Conservation (phyloP, 2,329 filamentous ascomycete species). For the Myotisia sp. region DNA sequence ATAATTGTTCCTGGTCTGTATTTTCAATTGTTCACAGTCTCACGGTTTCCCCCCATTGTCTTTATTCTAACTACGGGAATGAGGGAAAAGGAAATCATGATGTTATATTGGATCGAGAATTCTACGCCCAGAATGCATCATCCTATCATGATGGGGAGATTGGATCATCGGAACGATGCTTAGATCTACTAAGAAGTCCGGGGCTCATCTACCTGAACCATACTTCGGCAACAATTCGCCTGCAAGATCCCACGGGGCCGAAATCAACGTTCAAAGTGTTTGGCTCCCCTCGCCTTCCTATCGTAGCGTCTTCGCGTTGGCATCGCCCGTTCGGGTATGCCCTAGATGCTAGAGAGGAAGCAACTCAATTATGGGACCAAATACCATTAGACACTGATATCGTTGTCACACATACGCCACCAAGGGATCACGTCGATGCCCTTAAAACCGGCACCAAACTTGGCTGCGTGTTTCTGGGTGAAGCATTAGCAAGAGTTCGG, state of each 20-base stretch:
- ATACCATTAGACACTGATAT: slow-evolving; percentile 41
- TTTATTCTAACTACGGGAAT: neutral
- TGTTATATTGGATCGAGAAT: slow-evolving; percentile 37
- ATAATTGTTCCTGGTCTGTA: slow-evolving; percentile 39
- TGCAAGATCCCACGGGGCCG: slow-evolving; percentile 33
- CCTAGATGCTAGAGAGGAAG: slow-evolving; percentile 20
- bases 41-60: neutral
- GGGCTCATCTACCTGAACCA: slow-evolving; percentile 39
- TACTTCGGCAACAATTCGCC: slow-evolving; percentile 29
- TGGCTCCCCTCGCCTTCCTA: slow-evolving; percentile 42
- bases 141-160: slow-evolving; percentile 32
- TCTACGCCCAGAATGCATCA: slow-evolving; percentile 31
- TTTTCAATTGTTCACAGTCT: neutral
- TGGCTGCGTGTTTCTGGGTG: slow-evolving; percentile 37
- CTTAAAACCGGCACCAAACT: slow-evolving; percentile 18
- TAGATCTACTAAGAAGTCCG: slow-evolving; percentile 26
- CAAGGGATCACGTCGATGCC: slow-evolving; percentile 36
- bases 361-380: slow-evolving; percentile 33
- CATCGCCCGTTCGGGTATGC: slow-evolving; percentile 35
- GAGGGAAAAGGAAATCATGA: slow-evolving; percentile 41
- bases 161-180: slow-evolving; percentile 33
- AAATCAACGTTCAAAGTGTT: slow-evolving; percentile 41
- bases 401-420: slow-evolving; percentile 44
- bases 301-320: slow-evolving; percentile 34
- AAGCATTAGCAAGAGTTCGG: slow-evolving; percentile 32